phyloP scores from a whole-genome alignment of 2,329 filamentous ascomycete species.

The Geosmithia morbida region DNA sequence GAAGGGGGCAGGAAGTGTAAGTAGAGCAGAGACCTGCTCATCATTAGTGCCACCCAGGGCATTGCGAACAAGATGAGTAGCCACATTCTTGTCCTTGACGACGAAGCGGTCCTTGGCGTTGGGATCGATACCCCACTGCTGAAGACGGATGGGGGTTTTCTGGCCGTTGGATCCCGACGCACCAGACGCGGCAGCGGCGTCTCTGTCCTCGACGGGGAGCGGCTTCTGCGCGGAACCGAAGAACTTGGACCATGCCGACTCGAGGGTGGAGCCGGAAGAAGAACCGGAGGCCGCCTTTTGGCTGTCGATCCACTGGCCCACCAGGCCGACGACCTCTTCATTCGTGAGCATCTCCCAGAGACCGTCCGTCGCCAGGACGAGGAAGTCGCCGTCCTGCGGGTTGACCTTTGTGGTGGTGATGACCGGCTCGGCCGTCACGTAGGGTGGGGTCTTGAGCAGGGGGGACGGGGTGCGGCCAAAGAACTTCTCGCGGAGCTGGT shows the following conservation, averaged over 20 bases:
- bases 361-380: slow-evolving; percentile 92
- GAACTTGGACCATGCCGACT: slow-evolving; percentile 51
- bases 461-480: slow-evolving; percentile 70
- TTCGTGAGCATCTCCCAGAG: slow-evolving; percentile 99
- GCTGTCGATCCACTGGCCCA: slow-evolving; percentile 90
- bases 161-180: slow-evolving; percentile 47
- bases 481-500: slow-evolving; percentile 70
- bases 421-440: slow-evolving; percentile 91
- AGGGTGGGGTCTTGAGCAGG: slow-evolving; percentile 79
- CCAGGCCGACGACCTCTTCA: slow-evolving; percentile 91
- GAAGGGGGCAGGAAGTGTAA: slow-evolving; percentile 85
- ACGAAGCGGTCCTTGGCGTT: slow-evolving; percentile 71
- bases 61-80: slow-evolving; percentile 89
- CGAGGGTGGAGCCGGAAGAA: slow-evolving; percentile 44
- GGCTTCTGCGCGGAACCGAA: slow-evolving; percentile 31
- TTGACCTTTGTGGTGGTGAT: slow-evolving; percentile 87
- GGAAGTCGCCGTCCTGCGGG: slow-evolving; percentile 81
- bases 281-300: slow-evolving; percentile 34
- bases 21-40: slow-evolving; percentile 83
- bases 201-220: slow-evolving; percentile 60
- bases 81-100: slow-evolving; percentile 89
- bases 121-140: slow-evolving; percentile 76
- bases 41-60: slow-evolving; percentile 85
- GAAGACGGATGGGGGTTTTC: slow-evolving; percentile 72
- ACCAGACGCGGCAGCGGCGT: slow-evolving; percentile 7